Base-by-base conservation (phyloP, 352 stramenopile genomes). In the Globisporangium sylvaticum region DNA sequence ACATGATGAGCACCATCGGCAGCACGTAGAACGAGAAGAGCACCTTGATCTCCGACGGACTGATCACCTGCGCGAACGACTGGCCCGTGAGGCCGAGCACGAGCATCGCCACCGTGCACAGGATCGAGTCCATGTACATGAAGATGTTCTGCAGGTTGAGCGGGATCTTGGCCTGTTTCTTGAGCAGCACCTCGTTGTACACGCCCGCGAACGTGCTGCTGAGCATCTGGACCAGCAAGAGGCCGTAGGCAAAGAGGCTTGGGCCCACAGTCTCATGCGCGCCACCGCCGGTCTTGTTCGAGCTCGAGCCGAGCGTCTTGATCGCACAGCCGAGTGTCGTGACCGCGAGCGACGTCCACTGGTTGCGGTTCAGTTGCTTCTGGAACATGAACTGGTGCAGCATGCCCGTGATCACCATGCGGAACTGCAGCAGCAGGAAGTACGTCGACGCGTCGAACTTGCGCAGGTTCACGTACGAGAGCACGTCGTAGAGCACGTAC, bases 1-100 rank as follows among this genome's bases (percentile, higher is more conserved):
- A 87, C 86, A 94, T 94, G 74, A 94, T 94, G 63, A 91, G 76
- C 60, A 94, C 84, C 83, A 94, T 90, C 9, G 83, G 79, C 29
- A 91, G 68, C 58, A 92, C 82, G 37, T 90, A 87, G 27, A 77
- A 65, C n/a, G 83, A 90, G n/a, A 91, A 89, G 3, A 92, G 70
- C 64, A 88, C 75, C 12, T 64, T 66, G 44, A 91, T 64, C 60
- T 90, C 90, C 20, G 67, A 60, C 12, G 65, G 69, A 29, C 69
- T 76, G 15, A 90, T 65, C 27, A 85, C 85, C 60, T 91, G 73
- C 34, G 72, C 52, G 44, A 88, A 83, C n/a, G 79, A 84, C 65
- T 91, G 81, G 9, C 81, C 84, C 31, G 83, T 92, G 62, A 92
- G 72, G 29, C 83, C 83, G 6, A 91, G 68, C 50, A 71, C 80